Base-by-base conservation (phyloP, 78 protist genomes). In the Planoprotostelium fungivorum region DNA sequence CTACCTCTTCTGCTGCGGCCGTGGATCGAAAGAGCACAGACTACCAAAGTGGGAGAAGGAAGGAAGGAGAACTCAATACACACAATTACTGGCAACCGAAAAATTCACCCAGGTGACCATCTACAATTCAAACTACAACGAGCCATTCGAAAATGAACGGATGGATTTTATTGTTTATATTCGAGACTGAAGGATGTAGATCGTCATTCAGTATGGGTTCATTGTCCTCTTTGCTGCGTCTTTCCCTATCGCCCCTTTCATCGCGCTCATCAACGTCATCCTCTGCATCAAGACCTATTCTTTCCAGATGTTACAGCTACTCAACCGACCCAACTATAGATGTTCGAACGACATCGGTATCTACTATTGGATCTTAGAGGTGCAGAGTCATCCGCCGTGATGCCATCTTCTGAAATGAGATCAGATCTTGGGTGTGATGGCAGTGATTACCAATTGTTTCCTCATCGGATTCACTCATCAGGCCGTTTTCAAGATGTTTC, bases 191-290 rank as follows among this genome's bases (percentile, higher is more conserved):
- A n/a, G n/a, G n/a, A n/a, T n/a, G n/a, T 5, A 89, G 37, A n/a
- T 87, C 86, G 83, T 1, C 1, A 28, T 88, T 28, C 93, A 94
- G 92, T 89, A 83, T 0, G 96, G 96, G 34, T 86, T 23, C 51
- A 16, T 94, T 35, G 63, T 87, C 29, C 91, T 94, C 84, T 94
- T 94, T 28, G 93, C 73, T 31, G 88, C 96, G 0, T 93, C 93
- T 35, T 90, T 91, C 87, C 93, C 96, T 1, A 51, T 94, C 0
- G 96, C 96, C n/a, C 94, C 96, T 34, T 35, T 89, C 34, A 38
- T 89, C 29, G 94, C 95, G 29, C 63, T 92, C 28, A 10, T 93
- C 34, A 92, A 91, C 88, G 92, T 92, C 88, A 0, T 95, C 29
- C 0, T 95, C 10, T 94, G 93, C 37, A 95, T 93, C 36, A 86